Evolutionary conservation across 805 yeast genomes (phyloP).

Genomic region (Ogataea allantospora): DNA sequence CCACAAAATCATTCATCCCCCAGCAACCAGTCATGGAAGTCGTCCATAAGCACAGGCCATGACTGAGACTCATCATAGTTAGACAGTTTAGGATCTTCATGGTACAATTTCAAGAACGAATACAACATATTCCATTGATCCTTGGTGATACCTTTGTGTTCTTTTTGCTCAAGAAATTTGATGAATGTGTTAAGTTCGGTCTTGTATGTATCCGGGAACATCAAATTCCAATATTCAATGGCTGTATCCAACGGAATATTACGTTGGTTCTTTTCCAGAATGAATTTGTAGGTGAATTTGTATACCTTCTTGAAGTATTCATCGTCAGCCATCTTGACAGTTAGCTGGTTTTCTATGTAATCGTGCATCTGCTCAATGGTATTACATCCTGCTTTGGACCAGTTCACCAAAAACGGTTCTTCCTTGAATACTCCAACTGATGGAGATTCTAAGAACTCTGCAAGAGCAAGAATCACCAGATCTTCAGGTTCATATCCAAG

Average conservation of each 20-base stretch:
- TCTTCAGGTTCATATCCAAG: conserved; percentile 75
- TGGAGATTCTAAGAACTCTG: conserved; percentile 66
- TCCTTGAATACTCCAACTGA: conserved; percentile 58
- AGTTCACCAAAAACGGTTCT: conserved; percentile 51
- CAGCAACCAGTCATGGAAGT: conserved; percentile 59
- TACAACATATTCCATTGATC: conserved; percentile 88
- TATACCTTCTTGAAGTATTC: conserved; percentile 58
- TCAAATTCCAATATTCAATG: conserved; percentile 71
- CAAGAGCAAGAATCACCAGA: conserved; percentile 63
- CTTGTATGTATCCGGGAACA: conserved; percentile 41
- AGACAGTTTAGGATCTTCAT: conserved; percentile 51
- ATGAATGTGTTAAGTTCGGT: conserved; percentile 53
- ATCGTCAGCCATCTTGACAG: conserved; percentile 32
- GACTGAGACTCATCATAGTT: conserved; percentile 78
- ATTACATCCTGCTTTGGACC: conserved; percentile 42
- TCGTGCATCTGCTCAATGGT: conserved; percentile 48
- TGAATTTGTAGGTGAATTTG: conserved; percentile 65
- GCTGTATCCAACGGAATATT: conserved; percentile 60
- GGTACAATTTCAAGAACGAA: conserved; percentile 55
- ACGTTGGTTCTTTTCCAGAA: conserved; percentile 59
- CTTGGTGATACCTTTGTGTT: conserved; percentile 51
- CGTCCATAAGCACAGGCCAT: conserved; percentile 91
- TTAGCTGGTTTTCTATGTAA: conserved; percentile 33
- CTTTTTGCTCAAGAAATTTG: conserved; percentile 44
- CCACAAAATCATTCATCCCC: background rate